Conservation (phyloP, 2,329 filamentous ascomycete genomes). For the Cercospora zeina region DNA sequence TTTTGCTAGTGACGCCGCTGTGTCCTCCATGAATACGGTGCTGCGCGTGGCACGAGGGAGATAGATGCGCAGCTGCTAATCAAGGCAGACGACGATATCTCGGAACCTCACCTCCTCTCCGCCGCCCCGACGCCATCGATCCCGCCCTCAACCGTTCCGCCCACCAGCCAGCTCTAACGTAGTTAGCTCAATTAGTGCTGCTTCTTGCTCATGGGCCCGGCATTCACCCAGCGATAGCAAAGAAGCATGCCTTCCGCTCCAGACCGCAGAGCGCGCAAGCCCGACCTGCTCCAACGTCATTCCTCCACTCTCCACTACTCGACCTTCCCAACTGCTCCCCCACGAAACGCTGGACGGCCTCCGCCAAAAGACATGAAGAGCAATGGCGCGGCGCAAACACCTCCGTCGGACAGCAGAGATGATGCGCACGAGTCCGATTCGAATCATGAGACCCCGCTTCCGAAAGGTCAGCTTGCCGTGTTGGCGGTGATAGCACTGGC, state of each 20-base stretch:
- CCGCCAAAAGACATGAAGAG: constrained; percentile 37
- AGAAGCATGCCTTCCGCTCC: constrained; percentile 19
- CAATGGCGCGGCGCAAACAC: constrained; percentile 22
- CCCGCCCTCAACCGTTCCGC: not conserved
- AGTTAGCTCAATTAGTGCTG: constrained; percentile 5
- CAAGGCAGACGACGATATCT: not conserved
- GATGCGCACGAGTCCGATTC: constrained; percentile 24
- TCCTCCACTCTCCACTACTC: constrained; percentile 69
- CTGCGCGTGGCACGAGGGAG: not conserved
- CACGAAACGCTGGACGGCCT: constrained; percentile 62
- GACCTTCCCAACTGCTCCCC: constrained; percentile 75
- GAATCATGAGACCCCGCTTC: constrained; percentile 68
- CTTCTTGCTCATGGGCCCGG: constrained; percentile 11
- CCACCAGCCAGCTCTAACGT: constrained; percentile 1
- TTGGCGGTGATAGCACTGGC: constrained; percentile 85
- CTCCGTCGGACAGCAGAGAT: constrained; percentile 21
- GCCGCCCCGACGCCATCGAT: not conserved
- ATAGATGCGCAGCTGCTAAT: not conserved
- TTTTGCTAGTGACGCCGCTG: not conserved
- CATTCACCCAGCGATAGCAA: constrained; percentile 11
- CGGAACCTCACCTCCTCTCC: not conserved
- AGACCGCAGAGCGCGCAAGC: constrained; percentile 16
- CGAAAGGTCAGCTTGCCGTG: constrained; percentile 76
- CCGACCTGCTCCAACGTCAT: constrained; percentile 44
- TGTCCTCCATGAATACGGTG: not conserved